Base-by-base conservation (phyloP, 768 basidiomycete genomes). In the Lentinula sp. region DNA sequence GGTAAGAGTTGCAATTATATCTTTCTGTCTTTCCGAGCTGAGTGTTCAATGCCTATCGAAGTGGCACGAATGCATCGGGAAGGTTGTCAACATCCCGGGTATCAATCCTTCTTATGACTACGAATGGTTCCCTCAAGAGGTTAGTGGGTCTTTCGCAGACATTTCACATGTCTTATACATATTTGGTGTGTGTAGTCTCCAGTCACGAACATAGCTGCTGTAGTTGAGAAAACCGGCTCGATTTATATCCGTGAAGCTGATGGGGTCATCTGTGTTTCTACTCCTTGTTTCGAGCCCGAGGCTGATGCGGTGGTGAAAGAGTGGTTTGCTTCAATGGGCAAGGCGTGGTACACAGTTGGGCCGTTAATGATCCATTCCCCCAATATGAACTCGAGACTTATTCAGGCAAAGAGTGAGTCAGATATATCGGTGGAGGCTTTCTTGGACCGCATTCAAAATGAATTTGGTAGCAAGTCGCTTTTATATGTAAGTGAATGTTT, bases 101-200 rank as follows among this genome's bases (percentile, higher is more conserved):
- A 12, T 58, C 28, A 13, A 20, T n/a, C 16, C 45, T 42, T n/a
- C 33, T 20, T 20, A 56, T 51, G 32, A 33, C 35, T 51, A 48
- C 13, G 57, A 59, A 59, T 59, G 45, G 45, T 41, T 48, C 42
- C 45, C 46, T 15, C 57, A 59, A 45, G 6, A 59, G 46, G 57
- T 59, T 7, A 33, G 55, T 36, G 6, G 8, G 8, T 16, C 2
- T 10, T 36, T 23, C 32, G 45, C 45, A 46, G 45, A n/a, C 7
- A 7, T 7, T 10, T 16, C 45, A 6, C 8, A 46, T 6, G 16
- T 46, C 45, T 12, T n/a, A 7, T 8, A 37, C 37, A 1, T 37
- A 5, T 37, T 23, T 3, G 23, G 23, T 23, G 23, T 23, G 23
- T 23, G 23, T 23, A 23, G 23, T 23, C 23, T 23, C 1, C 23